Conservation (phyloP, 73 alveolate genomes). For the Paramecium sonneborni region DNA sequence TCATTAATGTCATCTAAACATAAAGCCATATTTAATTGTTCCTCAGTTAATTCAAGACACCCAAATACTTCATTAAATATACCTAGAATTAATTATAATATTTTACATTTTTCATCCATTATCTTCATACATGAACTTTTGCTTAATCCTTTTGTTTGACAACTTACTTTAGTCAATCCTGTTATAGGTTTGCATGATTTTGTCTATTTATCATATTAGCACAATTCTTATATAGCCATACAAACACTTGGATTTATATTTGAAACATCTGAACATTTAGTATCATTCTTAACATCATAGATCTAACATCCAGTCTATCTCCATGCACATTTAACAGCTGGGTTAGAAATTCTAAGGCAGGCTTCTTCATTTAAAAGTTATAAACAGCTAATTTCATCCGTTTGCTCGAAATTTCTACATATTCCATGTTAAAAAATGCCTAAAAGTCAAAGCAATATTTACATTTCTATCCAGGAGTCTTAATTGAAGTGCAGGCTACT, state of each 20-base stretch:
- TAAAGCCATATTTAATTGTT: background rate
- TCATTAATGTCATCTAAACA: background rate
- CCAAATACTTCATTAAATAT: background rate
- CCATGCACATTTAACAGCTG: background rate
- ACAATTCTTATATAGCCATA: background rate
- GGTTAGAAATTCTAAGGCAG: background rate
- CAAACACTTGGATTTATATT: conserved; percentile 23
- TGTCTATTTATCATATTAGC: background rate
- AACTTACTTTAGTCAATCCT: background rate
- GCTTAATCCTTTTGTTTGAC: background rate
- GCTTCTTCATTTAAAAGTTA: background rate
- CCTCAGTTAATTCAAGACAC: background rate
- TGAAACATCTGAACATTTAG: background rate
- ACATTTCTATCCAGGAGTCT: background rate
- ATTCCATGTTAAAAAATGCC: background rate
- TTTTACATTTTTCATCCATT: background rate
- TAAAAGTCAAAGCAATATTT: background rate
- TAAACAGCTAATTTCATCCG: background rate
- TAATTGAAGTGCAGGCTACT: background rate
- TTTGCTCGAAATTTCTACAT: background rate
- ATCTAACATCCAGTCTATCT: background rate
- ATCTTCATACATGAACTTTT: background rate
- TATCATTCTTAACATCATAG: background rate
- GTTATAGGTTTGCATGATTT: background rate
- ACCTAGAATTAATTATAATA: background rate